phyloP scores from a whole-genome alignment of 345 rosid species.

The Salix udensis region DNA sequence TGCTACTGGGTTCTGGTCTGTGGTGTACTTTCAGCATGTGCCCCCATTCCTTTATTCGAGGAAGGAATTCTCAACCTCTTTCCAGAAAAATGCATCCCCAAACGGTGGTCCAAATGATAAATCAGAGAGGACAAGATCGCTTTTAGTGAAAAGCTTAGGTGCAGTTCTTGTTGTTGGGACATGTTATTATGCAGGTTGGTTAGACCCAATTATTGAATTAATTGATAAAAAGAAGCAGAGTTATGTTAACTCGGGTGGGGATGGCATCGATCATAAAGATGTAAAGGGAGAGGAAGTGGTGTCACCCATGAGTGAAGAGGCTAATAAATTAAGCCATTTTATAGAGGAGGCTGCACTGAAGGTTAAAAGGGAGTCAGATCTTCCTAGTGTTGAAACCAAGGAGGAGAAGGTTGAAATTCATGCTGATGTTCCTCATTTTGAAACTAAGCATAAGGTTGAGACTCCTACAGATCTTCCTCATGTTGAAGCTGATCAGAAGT shows the following conservation, averaged over 20 bases:
- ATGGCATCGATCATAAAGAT: constrained; percentile 21
- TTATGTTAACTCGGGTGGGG: constrained; percentile 21
- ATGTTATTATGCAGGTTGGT: constrained; percentile 57
- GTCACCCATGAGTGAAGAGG: constrained; percentile 33
- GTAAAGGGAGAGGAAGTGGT: constrained; percentile 34
- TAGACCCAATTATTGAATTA: constrained; percentile 48
- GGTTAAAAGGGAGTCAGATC: constrained; percentile 13
- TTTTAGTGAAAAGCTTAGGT: constrained; percentile 48
- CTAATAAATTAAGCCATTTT: constrained; percentile 19
- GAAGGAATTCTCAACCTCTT: constrained; percentile 46
- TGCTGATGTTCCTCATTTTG: constrained; percentile 9
- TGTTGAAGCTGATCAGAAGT: constrained; percentile 12
- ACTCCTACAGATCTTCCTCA: constrained; percentile 9
- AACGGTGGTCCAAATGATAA: constrained; percentile 42
- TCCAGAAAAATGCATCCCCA: constrained; percentile 39
- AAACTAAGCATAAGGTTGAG: constrained; percentile 23
- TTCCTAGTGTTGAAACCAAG: constrained; percentile 11
- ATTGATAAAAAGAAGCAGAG: constrained; percentile 32
- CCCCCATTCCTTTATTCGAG: constrained; percentile 41
- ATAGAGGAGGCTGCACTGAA: constrained; percentile 15
- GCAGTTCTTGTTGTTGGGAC: constrained; percentile 43
- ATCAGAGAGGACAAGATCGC: constrained; percentile 11
- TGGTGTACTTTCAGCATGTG: constrained; percentile 28
- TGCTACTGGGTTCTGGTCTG: constrained; percentile 7
- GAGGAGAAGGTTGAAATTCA: constrained; percentile 28